Percentiles rank a stretch among this genome's conserved stretches.
phyloP scores from a whole-genome alignment of 2,329 filamentous ascomycete genomes.

The Hypoxylon sp. region DNA sequence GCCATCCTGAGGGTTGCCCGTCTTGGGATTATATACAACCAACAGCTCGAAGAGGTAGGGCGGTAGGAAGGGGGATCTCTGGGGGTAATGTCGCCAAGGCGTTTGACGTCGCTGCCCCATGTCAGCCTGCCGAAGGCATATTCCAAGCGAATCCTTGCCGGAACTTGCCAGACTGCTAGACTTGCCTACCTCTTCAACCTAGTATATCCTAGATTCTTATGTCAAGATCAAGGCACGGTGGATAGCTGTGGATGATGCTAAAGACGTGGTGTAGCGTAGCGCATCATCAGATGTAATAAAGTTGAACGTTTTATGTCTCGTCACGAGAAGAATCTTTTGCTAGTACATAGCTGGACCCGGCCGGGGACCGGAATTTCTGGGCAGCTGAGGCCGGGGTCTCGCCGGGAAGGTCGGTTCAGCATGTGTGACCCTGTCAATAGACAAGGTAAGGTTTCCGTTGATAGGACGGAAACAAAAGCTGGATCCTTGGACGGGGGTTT shows the following conservation, averaged over 20 bases:
- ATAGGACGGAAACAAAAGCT: conserved; percentile 22
- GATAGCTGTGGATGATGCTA: background rate
- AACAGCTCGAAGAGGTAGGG: background rate
- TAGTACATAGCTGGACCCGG: too few relatives aligned
- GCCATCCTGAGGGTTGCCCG: conserved; percentile 1
- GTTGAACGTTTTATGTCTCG: conserved; percentile 8
- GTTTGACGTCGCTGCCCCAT: conserved; percentile 25
- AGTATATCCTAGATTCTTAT: conserved; percentile 6
- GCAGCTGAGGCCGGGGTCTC: too few relatives aligned
- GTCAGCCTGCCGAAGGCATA: conserved; percentile 9
- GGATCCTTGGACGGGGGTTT: conserved; percentile 1
- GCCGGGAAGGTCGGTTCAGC: too few relatives aligned
- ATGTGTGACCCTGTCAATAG: too few relatives aligned
- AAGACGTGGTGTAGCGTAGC: conserved; percentile 12
- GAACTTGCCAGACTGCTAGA: too few relatives aligned
- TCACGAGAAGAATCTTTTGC: conserved; percentile 2
- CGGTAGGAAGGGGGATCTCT: too few relatives aligned
- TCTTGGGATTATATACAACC: conserved; percentile 25
- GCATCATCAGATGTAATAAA: conserved; percentile 4
- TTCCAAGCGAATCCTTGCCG: conserved; percentile 9
- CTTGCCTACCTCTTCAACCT: too few relatives aligned
- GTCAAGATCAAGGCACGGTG: background rate
- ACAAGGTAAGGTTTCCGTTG: too few relatives aligned
- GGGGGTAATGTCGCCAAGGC: conserved; percentile 15
- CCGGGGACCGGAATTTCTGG: too few relatives aligned